Percentiles rank a stretch among this genome's conserved stretches.
These are phyloP conservation scores for Eruca vesicaria DNA, from an alignment of 441 rosid species.

Conservation along the genomic window DNA sequence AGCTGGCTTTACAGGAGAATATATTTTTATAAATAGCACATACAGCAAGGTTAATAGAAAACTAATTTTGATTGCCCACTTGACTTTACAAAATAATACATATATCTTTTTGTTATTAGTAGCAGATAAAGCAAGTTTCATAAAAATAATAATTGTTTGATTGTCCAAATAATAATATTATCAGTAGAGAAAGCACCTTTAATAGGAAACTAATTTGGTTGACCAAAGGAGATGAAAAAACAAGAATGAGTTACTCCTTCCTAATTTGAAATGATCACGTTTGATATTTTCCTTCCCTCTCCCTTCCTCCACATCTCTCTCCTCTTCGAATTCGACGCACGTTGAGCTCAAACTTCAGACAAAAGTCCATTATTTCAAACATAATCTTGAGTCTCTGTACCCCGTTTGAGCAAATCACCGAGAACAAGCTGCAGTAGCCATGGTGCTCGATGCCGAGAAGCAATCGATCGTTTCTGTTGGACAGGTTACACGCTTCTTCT, in stretches of 20 bases:
- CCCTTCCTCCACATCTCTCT: slow-evolving; percentile 18
- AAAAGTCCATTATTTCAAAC: neutral
- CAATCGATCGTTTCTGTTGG: slow-evolving; percentile 41
- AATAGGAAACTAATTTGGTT: neutral
- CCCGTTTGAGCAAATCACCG: neutral
- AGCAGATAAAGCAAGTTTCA: neutral
- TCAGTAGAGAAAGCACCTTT: neutral
- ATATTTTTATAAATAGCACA: neutral
- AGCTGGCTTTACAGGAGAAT: neutral
- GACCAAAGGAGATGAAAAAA: neutral
- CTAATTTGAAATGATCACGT: neutral
- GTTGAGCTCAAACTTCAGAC: slow-evolving; percentile 1
- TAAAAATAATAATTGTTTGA: neutral
- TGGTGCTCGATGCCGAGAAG: slow-evolving; percentile 65
- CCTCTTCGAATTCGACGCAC: slow-evolving; percentile 15
- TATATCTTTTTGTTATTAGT: neutral
- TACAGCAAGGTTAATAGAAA: neutral
- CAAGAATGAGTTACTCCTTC: neutral
- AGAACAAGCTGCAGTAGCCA: slow-evolving; percentile 27
- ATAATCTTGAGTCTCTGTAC: neutral
- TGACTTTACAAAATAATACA: neutral
- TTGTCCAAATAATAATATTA: neutral
- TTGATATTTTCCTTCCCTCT: neutral
- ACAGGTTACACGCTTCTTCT: slow-evolving; percentile 40
- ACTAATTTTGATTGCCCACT: neutral